phyloP scores from a whole-genome alignment of 108 stramenopile species.

The Conticribra guillardii region DNA sequence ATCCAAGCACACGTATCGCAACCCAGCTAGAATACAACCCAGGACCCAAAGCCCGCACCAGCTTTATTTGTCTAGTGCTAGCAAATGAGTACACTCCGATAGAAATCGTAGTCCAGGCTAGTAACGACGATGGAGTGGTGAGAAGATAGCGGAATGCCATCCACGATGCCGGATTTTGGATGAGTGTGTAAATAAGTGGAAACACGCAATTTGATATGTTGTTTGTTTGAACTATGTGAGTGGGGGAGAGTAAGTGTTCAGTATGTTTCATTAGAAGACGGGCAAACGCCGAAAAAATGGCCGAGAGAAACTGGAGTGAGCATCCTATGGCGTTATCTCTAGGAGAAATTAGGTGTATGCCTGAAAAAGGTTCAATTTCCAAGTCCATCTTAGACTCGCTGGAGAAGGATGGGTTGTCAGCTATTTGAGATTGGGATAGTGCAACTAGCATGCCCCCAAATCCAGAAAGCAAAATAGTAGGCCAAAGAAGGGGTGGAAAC shows the following conservation, averaged over 20 bases:
- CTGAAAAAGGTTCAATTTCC: no score
- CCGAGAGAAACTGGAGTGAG: conserved; percentile 13
- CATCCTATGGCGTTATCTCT: conserved; percentile 22
- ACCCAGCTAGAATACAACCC: conserved; percentile 13
- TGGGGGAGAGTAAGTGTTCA: conserved; percentile 20
- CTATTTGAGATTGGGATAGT: conserved; percentile 20
- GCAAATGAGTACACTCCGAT: conserved; percentile 10
- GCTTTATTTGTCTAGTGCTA: conserved; percentile 5
- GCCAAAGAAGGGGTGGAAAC: conserved; percentile 25
- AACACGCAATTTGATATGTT: conserved; percentile 27
- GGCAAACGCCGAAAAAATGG: conserved; percentile 5
- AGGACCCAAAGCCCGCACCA: conserved; percentile 24
- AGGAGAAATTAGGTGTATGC: no score
- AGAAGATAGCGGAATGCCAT: conserved; percentile 14
- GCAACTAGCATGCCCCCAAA: conserved; percentile 14
- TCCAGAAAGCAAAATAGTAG: conserved; percentile 5
- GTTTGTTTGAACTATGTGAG: conserved; percentile 28
- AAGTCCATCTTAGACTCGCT: no score
- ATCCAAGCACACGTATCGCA: conserved; percentile 14
- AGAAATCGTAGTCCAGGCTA: conserved; percentile 14
- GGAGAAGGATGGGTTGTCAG: background rate
- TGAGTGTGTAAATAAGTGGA: conserved; percentile 16
- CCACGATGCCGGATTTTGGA: conserved; percentile 18
- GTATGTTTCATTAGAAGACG: conserved; percentile 23
- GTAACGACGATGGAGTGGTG: conserved; percentile 5